Base-by-base conservation (phyloP, 1,284 basidiomycete species). In the Trichosporon ovoides region DNA sequence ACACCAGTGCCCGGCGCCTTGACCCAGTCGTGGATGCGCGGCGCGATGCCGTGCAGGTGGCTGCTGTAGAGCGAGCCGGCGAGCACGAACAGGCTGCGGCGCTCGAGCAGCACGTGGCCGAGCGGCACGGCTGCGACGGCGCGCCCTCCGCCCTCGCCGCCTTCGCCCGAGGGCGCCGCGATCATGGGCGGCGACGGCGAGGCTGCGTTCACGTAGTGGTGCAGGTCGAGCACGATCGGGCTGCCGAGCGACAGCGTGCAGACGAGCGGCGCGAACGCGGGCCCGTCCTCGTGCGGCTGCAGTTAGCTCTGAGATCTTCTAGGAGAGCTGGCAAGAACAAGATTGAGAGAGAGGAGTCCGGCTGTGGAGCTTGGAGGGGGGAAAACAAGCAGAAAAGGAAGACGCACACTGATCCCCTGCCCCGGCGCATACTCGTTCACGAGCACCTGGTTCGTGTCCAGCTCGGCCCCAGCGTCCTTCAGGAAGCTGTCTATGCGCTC, bases 251-350 rank as follows among this genome's bases (percentile, higher is more conserved):
- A 93, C 57, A 97, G 80, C 11, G 93, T 97, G 1, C 91, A 88
- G 0, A 97, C 93, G 7, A 88, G 85, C 0, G 92, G 89, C 67
- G 86, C 81, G 77, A 96, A 97, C 3, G 88, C 85, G 0, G 88
- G 86, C 0, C 94, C 93, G 72, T 97, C 94, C 77, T 96, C 87
- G 69, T 96, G 94, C 1, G 92, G 91, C 90, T 92, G 72, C 11
- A n/a, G 57, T 66, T 46, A 65, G 66, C 43, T 18, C 1, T 5
- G 31, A n/a, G 18, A 37, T 37, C 35, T 12, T 22, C 31, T 22
- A n/a, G n/a, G n/a, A n/a, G n/a, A n/a, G n/a, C n/a, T n/a, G 13
- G 20, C 5, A 16, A 38, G n/a, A 6, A 18, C 37, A 22, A 18
- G 12, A 28, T n/a, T n/a, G 35, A 38, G 7, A 16, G 24, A 43